Percentiles rank a stretch among this genome's conserved stretches.
These are phyloP conservation scores for Penicillium corylophilum DNA, from an alignment of 2,329 filamentous ascomycete species.

Conservation along the genomic window DNA sequence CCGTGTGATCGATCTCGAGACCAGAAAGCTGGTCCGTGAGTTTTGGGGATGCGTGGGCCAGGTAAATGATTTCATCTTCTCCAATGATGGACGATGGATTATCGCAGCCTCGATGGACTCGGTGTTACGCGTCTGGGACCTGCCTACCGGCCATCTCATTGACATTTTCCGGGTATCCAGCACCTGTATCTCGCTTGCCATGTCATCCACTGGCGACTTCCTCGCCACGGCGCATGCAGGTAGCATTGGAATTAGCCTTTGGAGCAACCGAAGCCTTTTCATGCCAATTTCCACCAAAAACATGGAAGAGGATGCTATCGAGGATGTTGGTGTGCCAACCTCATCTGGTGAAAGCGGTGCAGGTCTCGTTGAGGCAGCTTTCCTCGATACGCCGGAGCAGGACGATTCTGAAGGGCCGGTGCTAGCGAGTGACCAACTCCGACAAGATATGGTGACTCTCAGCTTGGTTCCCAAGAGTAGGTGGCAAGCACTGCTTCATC, in stretches of 20 bases:
- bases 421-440: constrained; percentile 71
- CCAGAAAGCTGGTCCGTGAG: constrained; percentile 86
- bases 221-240: constrained; percentile 85
- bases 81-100: constrained; percentile 90
- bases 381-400: constrained; percentile 55
- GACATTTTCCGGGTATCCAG: constrained; percentile 81
- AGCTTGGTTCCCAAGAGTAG: constrained; percentile 84
- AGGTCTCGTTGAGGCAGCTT: constrained; percentile 73
- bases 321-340: constrained; percentile 65
- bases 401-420: constrained; percentile 55
- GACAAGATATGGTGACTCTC: constrained; percentile 78
- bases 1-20: constrained; percentile 85
- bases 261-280: constrained; percentile 93
- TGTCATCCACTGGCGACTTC: constrained; percentile 88
- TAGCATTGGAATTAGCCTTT: constrained; percentile 84
- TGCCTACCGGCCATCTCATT: constrained; percentile 92
- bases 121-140: constrained; percentile 84
- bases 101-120: constrained; percentile 81
- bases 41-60: constrained; percentile 76
- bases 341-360: constrained; percentile 79
- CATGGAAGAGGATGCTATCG: constrained; percentile 74
- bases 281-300: constrained; percentile 82
- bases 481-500: constrained; percentile 91
- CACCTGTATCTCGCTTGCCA: constrained; percentile 79
- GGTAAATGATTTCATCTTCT: constrained; percentile 84